A percentile compares a stretch with the other conserved stretches of the same genome.
phyloP scores from a whole-genome alignment of 2,329 filamentous ascomycete genomes.

The Scedosporium minutisporum region DNA sequence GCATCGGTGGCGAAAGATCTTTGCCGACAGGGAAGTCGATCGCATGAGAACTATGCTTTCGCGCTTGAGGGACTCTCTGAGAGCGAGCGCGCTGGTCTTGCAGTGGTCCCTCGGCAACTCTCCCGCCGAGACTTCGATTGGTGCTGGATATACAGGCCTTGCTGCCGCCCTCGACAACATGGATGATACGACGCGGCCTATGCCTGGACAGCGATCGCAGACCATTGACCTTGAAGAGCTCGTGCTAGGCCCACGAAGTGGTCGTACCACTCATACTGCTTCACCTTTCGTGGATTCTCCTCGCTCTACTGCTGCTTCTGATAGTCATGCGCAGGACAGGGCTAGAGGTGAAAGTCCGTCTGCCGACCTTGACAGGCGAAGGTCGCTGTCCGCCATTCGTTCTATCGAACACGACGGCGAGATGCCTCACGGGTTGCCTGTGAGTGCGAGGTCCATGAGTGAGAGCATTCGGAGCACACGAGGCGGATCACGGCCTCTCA shows the following conservation, averaged over 20 bases:
- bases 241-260: neutral
- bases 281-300: neutral
- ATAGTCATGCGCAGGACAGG: neutral
- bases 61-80: constrained; percentile 50
- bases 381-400: neutral
- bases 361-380: neutral
- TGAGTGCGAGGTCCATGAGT: neutral
- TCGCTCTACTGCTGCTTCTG: neutral
- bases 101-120: constrained; percentile 53
- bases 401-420: neutral
- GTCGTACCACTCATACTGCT: neutral
- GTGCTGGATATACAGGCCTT: constrained; percentile 59
- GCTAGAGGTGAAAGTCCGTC: neutral
- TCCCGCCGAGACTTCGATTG: constrained; percentile 49
- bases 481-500: neutral
- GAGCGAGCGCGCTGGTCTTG: constrained; percentile 55
- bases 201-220: neutral
- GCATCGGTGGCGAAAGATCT: constrained; percentile 54
- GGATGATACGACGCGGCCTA: neutral
- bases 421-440: neutral
- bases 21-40: constrained; percentile 50
- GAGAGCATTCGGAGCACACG: neutral
- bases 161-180: constrained; percentile 48
- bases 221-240: neutral
- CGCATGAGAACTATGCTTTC: constrained; percentile 48